Conservation (phyloP, 495 filamentous ascomycete genomes). For the Aspergillus diversus region DNA sequence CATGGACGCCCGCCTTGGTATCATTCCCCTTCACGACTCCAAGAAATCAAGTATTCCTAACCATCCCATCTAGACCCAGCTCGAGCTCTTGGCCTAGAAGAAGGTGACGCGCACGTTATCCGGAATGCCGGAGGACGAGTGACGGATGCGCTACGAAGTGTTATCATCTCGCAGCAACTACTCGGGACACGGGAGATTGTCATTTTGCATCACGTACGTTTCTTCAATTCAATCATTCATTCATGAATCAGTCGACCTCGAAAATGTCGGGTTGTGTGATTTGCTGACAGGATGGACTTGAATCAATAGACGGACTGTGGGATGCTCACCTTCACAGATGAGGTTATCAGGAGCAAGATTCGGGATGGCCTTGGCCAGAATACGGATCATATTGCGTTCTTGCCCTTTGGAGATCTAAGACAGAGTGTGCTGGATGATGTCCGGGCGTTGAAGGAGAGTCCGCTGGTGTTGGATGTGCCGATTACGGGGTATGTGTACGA, state of each 20-base stretch:
- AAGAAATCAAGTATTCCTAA: not conserved
- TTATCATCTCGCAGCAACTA: slow-evolving; percentile 81
- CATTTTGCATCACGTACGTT: slow-evolving; percentile 68
- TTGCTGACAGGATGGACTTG: not conserved
- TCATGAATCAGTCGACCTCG: too few species aligned
- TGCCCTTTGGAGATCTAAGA: slow-evolving; percentile 67
- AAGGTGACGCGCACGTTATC: slow-evolving; percentile 82
- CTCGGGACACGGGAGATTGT: slow-evolving; percentile 79
- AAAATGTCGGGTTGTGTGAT: too few species aligned
- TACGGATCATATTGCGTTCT: slow-evolving; percentile 56
- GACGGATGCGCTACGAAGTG: slow-evolving; percentile 68
- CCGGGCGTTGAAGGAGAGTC: slow-evolving; percentile 58
- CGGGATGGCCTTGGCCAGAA: slow-evolving; percentile 59
- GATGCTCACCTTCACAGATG: slow-evolving; percentile 79
- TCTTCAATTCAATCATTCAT: not conserved
- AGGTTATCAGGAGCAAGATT: slow-evolving; percentile 60
- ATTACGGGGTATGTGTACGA: slow-evolving; percentile 82
- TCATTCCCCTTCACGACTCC: not conserved
- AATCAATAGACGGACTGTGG: slow-evolving; percentile 62
- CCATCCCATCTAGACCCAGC: slow-evolving; percentile 53
- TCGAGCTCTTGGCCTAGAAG: slow-evolving; percentile 69
- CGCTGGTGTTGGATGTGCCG: slow-evolving; percentile 59
- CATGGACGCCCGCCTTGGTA: slow-evolving; percentile 80
- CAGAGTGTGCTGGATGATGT: slow-evolving; percentile 70
- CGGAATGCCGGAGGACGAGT: slow-evolving; percentile 74